Conservation (phyloP, 805 yeast species). For the Nakazawaea ernobii region DNA sequence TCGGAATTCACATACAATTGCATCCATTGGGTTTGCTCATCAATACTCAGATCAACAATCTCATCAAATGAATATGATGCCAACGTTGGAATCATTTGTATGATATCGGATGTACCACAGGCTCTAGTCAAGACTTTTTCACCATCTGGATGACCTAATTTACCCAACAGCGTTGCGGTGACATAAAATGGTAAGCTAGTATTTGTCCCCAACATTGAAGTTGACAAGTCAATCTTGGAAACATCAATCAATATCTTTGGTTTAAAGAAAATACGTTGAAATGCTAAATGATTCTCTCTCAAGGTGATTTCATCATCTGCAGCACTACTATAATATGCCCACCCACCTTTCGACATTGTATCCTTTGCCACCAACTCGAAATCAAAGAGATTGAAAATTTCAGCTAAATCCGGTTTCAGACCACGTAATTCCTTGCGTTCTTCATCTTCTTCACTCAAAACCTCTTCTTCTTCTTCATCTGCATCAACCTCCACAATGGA, state of each 20-base stretch:
- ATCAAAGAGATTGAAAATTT: conserved; percentile 74
- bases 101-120: conserved; percentile 63
- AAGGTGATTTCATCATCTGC: conserved; percentile 89
- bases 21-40: conserved; percentile 78
- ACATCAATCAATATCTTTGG: conserved; percentile 85
- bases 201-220: conserved; percentile 69
- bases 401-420: conserved; percentile 60
- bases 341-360: conserved; percentile 70
- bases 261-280: conserved; percentile 80
- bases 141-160: conserved; percentile 90
- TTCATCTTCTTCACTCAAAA: conserved; percentile 25
- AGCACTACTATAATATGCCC: conserved; percentile 92
- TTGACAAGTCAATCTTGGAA: conserved; percentile 57
- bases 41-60: conserved; percentile 62
- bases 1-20: conserved; percentile 82
- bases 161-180: conserved; percentile 89
- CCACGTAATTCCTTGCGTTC: conserved; percentile 34
- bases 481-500: conserved; percentile 16
- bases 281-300: conserved; percentile 88
- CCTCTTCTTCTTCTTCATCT: conserved; percentile 28
- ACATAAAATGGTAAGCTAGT: conserved; percentile 78
- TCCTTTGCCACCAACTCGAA: conserved; percentile 83
- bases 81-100: conserved; percentile 90
- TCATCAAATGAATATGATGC: conserved; percentile 89
- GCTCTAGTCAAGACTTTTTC: conserved; percentile 81